These are phyloP conservation scores for Pugionium cornutum DNA, from an alignment of 345 rosid genomes.

Conservation along the genomic window DNA sequence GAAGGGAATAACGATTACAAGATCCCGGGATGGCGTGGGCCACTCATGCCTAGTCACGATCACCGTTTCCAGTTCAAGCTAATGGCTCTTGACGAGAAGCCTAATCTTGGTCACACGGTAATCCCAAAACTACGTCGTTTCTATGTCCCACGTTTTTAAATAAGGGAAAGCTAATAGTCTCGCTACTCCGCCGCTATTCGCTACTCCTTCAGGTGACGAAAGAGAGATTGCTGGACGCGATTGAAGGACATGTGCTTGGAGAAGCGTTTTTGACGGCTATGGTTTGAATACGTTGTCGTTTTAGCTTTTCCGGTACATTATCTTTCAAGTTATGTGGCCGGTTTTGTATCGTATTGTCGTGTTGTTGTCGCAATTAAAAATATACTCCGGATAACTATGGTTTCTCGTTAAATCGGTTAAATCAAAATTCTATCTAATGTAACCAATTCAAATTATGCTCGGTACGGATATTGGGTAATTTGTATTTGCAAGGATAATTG, in stretches of 20 bases:
- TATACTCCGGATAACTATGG: too few species aligned
- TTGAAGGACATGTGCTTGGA: slow-evolving; percentile 64
- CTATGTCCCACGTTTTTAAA: not conserved
- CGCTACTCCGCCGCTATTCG: too few species aligned
- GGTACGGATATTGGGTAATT: too few species aligned
- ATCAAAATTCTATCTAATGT: too few species aligned
- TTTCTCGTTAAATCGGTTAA: too few species aligned
- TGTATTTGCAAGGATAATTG: slow-evolving; percentile 45
- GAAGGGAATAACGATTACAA: slow-evolving; percentile 78
- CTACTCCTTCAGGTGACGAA: slow-evolving; percentile 56
- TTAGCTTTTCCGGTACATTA: too few species aligned
- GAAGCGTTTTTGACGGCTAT: slow-evolving; percentile 56
- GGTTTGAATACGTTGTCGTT: slow-evolving; percentile 38
- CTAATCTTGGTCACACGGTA: slow-evolving; percentile 66
- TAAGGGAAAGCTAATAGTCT: too few species aligned
- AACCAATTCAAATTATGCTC: too few species aligned
- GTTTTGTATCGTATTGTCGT: not conserved
- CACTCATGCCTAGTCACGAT: slow-evolving; percentile 55
- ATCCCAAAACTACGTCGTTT: not conserved
- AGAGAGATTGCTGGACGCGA: slow-evolving; percentile 67
- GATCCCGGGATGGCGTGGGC: slow-evolving; percentile 80
- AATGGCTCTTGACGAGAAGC: slow-evolving; percentile 56
- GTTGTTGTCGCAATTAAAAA: not conserved
- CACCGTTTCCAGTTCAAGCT: slow-evolving; percentile 75
- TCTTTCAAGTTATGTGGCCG: not conserved